phyloP scores from a whole-genome alignment of 2,329 filamentous ascomycete species.

The Ustulina deusta region DNA sequence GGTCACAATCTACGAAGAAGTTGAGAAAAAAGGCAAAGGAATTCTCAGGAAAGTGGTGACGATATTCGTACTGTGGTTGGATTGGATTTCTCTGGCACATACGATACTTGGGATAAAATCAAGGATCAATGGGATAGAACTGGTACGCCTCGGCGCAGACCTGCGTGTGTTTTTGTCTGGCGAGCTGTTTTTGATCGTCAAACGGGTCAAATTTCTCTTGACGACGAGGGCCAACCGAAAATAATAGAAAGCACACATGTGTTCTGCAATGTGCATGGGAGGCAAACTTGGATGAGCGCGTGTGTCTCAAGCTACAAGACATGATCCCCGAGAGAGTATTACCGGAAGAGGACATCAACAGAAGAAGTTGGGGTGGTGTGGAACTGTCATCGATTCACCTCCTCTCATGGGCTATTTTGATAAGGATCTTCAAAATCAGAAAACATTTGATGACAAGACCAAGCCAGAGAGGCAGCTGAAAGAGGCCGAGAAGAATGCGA shows the following conservation, averaged over 20 bases:
- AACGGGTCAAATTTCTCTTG: conserved; percentile 12
- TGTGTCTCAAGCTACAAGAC: conserved; percentile 11
- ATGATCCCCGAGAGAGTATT: conserved; percentile 9
- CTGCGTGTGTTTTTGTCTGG: conserved; percentile 13
- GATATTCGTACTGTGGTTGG: conserved; percentile 20
- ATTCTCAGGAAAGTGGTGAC: conserved; percentile 10
- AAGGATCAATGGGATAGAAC: conserved; percentile 18
- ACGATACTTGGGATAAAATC: conserved; percentile 15
- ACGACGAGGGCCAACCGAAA: conserved; percentile 14
- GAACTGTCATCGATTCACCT: conserved; percentile 21
- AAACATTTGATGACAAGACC: conserved; percentile 2
- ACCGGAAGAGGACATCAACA: conserved; percentile 3
- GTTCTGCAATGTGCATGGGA: conserved; percentile 16
- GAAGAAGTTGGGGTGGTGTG: not conserved
- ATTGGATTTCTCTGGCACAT: conserved; percentile 16
- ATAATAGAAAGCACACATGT: conserved; percentile 16
- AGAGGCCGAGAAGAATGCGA: not conserved
- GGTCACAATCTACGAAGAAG: conserved; percentile 11
- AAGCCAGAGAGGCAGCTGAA: not conserved
- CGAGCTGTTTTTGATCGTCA: conserved; percentile 17
- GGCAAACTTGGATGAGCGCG: conserved; percentile 1
- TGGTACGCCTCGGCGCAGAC: not conserved
- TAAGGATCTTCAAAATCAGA: not conserved
- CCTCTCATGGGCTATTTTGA: conserved; percentile 7
- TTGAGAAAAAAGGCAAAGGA: conserved; percentile 13